Conservation (phyloP, 345 rosid species). For the Populus tremula region DNA sequence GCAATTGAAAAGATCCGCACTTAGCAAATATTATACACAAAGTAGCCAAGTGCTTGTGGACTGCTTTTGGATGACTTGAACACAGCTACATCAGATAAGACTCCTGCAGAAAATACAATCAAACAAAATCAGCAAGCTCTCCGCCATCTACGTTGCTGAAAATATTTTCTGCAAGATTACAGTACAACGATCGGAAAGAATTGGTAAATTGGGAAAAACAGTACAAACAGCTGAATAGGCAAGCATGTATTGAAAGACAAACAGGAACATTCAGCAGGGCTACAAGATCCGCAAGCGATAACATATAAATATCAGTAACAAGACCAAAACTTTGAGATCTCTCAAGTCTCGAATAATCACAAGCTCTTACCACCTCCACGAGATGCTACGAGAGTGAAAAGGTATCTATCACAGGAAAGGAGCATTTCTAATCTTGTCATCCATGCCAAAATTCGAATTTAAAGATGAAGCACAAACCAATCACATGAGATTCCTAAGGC, state of each 20-base stretch:
- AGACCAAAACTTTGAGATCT: not conserved
- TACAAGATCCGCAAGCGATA: not conserved
- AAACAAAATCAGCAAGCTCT: constrained; percentile 1
- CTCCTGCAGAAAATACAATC: not conserved
- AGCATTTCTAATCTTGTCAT: not conserved
- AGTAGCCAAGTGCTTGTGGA: not conserved
- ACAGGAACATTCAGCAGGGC: not conserved
- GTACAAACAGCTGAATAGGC: not conserved
- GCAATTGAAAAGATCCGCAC: not conserved
- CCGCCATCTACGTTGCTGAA: not conserved
- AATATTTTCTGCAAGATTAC: not conserved
- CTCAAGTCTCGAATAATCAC: not conserved
- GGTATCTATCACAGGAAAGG: not conserved
- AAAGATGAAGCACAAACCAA: not conserved
- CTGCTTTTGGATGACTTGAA: not conserved
- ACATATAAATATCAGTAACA: not conserved
- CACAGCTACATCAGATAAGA: not conserved
- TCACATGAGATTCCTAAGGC: not conserved
- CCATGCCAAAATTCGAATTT: not conserved
- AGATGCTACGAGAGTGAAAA: not conserved
- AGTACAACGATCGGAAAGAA: not conserved
- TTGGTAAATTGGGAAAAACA: not conserved
- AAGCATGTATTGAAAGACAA: not conserved
- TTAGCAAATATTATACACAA: not conserved
- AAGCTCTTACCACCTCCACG: not conserved